Evolutionary conservation across 2,329 filamentous ascomycete genomes (phyloP).

Genomic region (Phyllosticta citriasiana): DNA sequence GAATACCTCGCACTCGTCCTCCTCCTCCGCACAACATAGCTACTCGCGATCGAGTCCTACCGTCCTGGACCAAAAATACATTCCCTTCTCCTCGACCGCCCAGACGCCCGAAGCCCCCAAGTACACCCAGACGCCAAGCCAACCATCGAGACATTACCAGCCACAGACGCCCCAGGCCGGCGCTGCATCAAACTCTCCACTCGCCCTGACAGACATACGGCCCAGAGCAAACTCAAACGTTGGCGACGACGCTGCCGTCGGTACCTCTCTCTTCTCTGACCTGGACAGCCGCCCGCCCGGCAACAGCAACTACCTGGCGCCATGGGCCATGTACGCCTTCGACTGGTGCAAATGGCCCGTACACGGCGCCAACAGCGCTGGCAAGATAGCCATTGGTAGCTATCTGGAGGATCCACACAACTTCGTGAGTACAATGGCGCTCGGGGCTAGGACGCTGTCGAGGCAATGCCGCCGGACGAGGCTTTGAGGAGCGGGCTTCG

Average conservation of each 20-base stretch:
- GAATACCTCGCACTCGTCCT: slow-evolving; percentile 39
- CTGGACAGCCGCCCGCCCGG: slow-evolving; percentile 56
- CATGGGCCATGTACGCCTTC: slow-evolving; percentile 92
- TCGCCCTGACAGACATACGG: slow-evolving; percentile 85
- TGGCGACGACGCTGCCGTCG: slow-evolving; percentile 58
- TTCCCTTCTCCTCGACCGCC: slow-evolving; percentile 55
- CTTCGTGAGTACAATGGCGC: slow-evolving; percentile 53
- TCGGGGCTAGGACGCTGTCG: background rate
- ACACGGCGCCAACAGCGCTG: slow-evolving; percentile 57
- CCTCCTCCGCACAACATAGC: slow-evolving; percentile 26
- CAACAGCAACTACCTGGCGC: slow-evolving; percentile 87
- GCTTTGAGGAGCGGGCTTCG: background rate
- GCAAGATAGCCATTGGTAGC: slow-evolving; percentile 90
- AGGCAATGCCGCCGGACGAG: background rate
- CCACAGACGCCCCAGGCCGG: slow-evolving; percentile 40
- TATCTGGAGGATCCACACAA: slow-evolving; percentile 98
- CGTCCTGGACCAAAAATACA: slow-evolving; percentile 51
- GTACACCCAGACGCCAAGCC: slow-evolving; percentile 34
- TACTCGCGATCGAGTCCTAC: slow-evolving; percentile 82
- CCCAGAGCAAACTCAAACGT: slow-evolving; percentile 75
- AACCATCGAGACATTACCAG: slow-evolving; percentile 46
- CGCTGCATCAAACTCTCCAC: slow-evolving; percentile 70
- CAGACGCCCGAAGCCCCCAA: slow-evolving; percentile 37
- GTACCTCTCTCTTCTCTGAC: slow-evolving; percentile 48
- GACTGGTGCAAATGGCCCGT: slow-evolving; percentile 99